A percentile compares a stretch with the other conserved stretches of the same genome.
phyloP scores from a whole-genome alignment of 2,329 filamentous ascomycete genomes.

The Juglanconis oblonga region DNA sequence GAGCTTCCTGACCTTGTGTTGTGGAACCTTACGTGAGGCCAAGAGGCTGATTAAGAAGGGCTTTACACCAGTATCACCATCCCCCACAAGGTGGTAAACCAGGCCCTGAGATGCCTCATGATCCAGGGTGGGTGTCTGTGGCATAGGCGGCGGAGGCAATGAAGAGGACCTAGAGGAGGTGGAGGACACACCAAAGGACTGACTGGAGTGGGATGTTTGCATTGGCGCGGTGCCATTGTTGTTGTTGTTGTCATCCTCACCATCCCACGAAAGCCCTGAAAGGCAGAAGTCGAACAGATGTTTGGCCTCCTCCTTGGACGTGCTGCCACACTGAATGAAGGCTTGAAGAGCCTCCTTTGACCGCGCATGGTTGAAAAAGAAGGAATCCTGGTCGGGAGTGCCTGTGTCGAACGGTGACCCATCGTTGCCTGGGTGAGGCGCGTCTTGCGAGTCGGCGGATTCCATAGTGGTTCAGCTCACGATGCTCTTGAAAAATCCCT shows the following conservation, averaged over 20 bases:
- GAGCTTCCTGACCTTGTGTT: conserved; percentile 27
- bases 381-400: neutral
- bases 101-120: neutral
- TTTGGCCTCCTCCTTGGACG: neutral
- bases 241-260: conserved; percentile 14
- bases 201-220: neutral
- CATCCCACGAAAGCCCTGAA: neutral
- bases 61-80: neutral
- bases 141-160: conserved; percentile 24
- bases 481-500: neutral
- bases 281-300: neutral
- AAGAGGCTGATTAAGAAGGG: neutral
- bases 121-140: neutral
- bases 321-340: neutral
- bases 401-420: neutral
- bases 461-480: neutral
- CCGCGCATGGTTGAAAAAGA: neutral
- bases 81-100: neutral
- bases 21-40: conserved; percentile 14
- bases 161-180: conserved; percentile 25
- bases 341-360: neutral
- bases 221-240: conserved; percentile 13
- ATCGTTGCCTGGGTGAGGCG: neutral
- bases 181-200: conserved; percentile 32
- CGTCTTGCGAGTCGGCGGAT: neutral